These are phyloP conservation scores for Tetrahymena borealis DNA, from an alignment of 73 alveolate species.

Conservation along the genomic window DNA sequence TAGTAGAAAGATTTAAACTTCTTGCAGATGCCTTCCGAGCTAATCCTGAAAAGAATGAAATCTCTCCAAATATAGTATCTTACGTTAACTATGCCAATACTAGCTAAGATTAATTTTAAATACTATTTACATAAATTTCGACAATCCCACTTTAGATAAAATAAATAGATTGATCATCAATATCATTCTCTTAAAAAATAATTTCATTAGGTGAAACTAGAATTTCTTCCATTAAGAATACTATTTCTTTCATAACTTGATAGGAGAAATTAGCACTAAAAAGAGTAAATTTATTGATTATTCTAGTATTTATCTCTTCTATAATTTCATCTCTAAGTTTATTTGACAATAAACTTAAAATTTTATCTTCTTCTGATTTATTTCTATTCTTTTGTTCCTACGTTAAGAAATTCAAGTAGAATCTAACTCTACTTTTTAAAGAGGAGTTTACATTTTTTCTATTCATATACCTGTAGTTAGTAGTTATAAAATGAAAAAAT, in stretches of 20 bases:
- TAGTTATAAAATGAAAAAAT: no score
- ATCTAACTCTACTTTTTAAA: not conserved
- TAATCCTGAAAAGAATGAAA: slow-evolving; percentile 20
- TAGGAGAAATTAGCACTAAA: not conserved
- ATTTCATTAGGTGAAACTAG: not conserved
- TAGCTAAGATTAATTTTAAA: not conserved
- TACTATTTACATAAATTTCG: not conserved
- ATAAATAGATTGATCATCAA: not conserved
- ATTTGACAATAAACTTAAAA: not conserved
- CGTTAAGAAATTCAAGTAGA: not conserved
- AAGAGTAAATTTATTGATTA: not conserved
- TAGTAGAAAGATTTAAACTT: not conserved
- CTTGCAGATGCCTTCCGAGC: slow-evolving; percentile 24
- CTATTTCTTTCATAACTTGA: not conserved
- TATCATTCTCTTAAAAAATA: not conserved
- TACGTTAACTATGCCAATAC: not conserved
- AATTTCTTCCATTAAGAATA: not conserved
- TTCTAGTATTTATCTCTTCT: not conserved
- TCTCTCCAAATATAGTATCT: slow-evolving; percentile 13
- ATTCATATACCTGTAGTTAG: not conserved
- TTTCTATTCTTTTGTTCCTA: not conserved
- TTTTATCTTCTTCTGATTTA: not conserved
- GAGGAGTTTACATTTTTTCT: not conserved
- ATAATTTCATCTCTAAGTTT: not conserved
- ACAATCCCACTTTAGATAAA: not conserved